These are phyloP conservation scores for Psilocybe cubensis DNA, from an alignment of 768 basidiomycete genomes.

Conservation along the genomic window DNA sequence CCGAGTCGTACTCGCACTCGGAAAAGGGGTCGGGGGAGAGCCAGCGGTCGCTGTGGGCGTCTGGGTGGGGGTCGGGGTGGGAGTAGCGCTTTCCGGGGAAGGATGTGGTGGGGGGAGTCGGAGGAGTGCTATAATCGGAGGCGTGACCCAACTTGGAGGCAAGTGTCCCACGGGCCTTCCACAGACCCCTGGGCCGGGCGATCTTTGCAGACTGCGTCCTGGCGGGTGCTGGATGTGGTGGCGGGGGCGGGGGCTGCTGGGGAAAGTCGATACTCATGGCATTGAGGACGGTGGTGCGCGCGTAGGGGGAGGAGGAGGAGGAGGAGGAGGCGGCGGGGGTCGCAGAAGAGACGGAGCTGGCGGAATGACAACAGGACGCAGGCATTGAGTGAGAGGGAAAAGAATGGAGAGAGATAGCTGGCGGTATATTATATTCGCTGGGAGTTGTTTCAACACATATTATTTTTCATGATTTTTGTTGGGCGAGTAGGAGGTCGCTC, in stretches of 20 bases:
- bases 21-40: neutral
- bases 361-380: neutral
- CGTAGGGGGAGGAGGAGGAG: neutral
- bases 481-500: neutral
- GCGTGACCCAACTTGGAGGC: constrained; percentile 15
- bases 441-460: neutral
- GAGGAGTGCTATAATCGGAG: constrained; percentile 12
- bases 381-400: neutral
- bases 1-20: neutral
- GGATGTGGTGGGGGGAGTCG: constrained; percentile 14
- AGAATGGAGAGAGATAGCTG: neutral
- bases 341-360: neutral
- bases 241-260: neutral
- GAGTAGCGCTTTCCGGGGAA: neutral
- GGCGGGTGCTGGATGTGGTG: neutral
- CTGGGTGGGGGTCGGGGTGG: constrained; percentile 1
- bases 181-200: constrained; percentile 34
- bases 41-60: constrained; percentile 7
- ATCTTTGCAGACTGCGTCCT: neutral
- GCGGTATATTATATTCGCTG: neutral
- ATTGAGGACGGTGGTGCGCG: neutral
- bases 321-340: neutral
- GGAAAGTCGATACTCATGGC: neutral
- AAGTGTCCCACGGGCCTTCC: constrained; percentile 46
- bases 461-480: neutral